These are phyloP conservation scores for Aspergillus sp. DNA, from an alignment of 2,329 filamentous ascomycete species.

Conservation along the genomic window DNA sequence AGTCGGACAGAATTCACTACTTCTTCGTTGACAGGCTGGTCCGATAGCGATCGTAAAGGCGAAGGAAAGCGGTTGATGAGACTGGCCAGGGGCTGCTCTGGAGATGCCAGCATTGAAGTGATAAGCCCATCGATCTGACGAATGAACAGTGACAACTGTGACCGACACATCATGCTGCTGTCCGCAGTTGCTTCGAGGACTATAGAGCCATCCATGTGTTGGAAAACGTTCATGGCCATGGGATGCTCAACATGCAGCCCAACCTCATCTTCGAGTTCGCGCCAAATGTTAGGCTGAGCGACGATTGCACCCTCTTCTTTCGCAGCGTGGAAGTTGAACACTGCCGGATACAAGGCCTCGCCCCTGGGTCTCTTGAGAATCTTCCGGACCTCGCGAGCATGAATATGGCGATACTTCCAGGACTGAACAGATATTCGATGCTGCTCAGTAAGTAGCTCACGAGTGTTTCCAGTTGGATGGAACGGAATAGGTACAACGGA, in stretches of 20 bases:
- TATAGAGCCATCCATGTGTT: slow-evolving; percentile 22
- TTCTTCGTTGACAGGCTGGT: slow-evolving; percentile 18
- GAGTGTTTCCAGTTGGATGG: slow-evolving; percentile 24
- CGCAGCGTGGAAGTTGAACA: slow-evolving; percentile 36
- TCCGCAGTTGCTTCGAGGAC: slow-evolving; percentile 29
- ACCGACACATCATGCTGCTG: slow-evolving; percentile 26
- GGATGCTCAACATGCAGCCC: slow-evolving; percentile 45
- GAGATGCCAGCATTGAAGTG: slow-evolving; percentile 27
- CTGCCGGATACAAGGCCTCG: slow-evolving; percentile 33
- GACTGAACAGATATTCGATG: slow-evolving; percentile 27
- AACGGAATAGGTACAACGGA: slow-evolving; percentile 39
- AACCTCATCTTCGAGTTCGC: slow-evolving; percentile 32
- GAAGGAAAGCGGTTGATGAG: slow-evolving; percentile 27
- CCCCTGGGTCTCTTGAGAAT: slow-evolving; percentile 28
- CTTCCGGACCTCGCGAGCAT: slow-evolving; percentile 32
- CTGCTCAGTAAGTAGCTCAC: slow-evolving; percentile 29
- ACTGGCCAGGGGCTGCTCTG: slow-evolving; percentile 27
- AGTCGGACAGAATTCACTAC: slow-evolving; percentile 20
- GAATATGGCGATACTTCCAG: slow-evolving; percentile 31
- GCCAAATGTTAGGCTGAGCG: slow-evolving; percentile 25
- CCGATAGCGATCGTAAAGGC: slow-evolving; percentile 27
- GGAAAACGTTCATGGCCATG: slow-evolving; percentile 43
- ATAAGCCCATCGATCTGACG: slow-evolving; percentile 34
- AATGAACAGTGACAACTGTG: slow-evolving; percentile 33
- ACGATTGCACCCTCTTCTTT: slow-evolving; percentile 6